A percentile compares a stretch with the other conserved stretches of the same genome.
Evolutionary conservation across 169 alveolate genomes (phyloP).

Genomic region (Sarcocystis neurona): DNA sequence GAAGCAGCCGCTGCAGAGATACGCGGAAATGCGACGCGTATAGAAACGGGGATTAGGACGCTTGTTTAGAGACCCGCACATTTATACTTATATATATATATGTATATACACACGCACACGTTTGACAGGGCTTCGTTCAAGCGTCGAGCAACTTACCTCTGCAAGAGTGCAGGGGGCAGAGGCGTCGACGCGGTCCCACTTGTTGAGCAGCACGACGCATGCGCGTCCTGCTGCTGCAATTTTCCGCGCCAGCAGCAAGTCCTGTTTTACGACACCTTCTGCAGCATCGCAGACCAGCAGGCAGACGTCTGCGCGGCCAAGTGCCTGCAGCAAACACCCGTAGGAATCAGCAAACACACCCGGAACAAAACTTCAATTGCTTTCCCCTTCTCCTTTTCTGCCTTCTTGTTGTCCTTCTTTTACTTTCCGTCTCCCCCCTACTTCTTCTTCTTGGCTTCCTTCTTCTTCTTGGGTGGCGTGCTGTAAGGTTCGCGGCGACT

Average conservation of each 20-base stretch:
- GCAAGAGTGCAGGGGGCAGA: neutral
- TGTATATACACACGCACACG: neutral
- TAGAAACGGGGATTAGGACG: neutral
- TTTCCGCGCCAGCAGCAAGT: conserved; percentile 10
- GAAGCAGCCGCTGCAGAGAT: too few relatives aligned
- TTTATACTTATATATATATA: neutral
- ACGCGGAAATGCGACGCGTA: too few relatives aligned
- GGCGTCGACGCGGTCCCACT: conserved; percentile 22
- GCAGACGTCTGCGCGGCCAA: conserved; percentile 34
- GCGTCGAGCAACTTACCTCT: neutral
- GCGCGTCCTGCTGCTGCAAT: conserved; percentile 13
- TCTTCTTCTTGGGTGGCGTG: too few relatives aligned
- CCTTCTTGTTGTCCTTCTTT: too few relatives aligned
- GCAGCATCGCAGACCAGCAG: conserved; percentile 28
- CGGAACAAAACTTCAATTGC: too few relatives aligned
- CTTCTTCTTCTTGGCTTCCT: too few relatives aligned
- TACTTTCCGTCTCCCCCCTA: too few relatives aligned
- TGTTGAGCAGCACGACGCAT: conserved; percentile 21
- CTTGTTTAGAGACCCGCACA: neutral
- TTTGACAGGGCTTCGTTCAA: neutral
- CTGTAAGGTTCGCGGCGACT: too few relatives aligned
- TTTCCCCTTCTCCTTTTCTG: too few relatives aligned
- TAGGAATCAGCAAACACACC: neutral
- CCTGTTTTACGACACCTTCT: conserved; percentile 18
- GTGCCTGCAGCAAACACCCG: conserved; percentile 6